Percentiles rank a stretch among this genome's conserved stretches.
Evolutionary conservation across 768 basidiomycete species (phyloP).

Genomic region (Xerocomellus chrysenteron): DNA sequence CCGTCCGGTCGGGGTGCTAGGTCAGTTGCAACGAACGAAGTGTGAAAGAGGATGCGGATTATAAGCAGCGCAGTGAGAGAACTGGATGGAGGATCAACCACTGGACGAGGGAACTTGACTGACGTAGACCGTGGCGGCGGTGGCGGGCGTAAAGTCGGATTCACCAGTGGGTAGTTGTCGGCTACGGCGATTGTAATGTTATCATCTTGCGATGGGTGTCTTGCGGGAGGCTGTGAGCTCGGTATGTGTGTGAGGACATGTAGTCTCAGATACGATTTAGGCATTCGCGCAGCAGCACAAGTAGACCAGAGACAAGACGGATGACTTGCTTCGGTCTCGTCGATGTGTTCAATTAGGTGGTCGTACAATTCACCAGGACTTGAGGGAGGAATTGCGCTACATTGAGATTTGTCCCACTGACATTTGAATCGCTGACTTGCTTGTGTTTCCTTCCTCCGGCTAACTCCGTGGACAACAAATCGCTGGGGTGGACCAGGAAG

Average conservation of each 20-base stretch:
- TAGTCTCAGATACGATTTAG: slow-evolving; percentile 53
- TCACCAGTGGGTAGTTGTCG: slow-evolving; percentile 53
- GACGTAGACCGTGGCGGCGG: slow-evolving; percentile 70
- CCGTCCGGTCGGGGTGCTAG: slow-evolving; percentile 67
- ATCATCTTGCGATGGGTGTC: slow-evolving; percentile 71
- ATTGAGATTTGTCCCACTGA: slow-evolving; percentile 69
- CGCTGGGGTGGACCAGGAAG: slow-evolving; percentile 66
- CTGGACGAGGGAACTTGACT: slow-evolving; percentile 58
- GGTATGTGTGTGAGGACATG: slow-evolving; percentile 82
- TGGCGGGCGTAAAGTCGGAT: slow-evolving; percentile 65
- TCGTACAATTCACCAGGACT: slow-evolving; percentile 69
- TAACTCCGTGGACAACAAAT: slow-evolving; percentile 89
- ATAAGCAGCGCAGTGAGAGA: slow-evolving; percentile 81
- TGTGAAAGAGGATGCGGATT: slow-evolving; percentile 79
- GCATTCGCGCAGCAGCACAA: slow-evolving; percentile 49
- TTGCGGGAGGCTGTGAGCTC: slow-evolving; percentile 49
- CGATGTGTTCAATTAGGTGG: slow-evolving; percentile 63
- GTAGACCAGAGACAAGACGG: slow-evolving; percentile 69
- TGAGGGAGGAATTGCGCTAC: slow-evolving; percentile 44
- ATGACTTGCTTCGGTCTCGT: slow-evolving; percentile 43
- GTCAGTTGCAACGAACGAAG: slow-evolving; percentile 69
- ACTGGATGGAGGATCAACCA: slow-evolving; percentile 64
- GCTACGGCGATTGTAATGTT: slow-evolving; percentile 65
- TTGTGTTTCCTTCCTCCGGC: slow-evolving; percentile 58
- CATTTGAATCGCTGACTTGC: slow-evolving; percentile 69